Conservation (phyloP, 2,329 filamentous ascomycete species). For the Hypoxylon sp. region DNA sequence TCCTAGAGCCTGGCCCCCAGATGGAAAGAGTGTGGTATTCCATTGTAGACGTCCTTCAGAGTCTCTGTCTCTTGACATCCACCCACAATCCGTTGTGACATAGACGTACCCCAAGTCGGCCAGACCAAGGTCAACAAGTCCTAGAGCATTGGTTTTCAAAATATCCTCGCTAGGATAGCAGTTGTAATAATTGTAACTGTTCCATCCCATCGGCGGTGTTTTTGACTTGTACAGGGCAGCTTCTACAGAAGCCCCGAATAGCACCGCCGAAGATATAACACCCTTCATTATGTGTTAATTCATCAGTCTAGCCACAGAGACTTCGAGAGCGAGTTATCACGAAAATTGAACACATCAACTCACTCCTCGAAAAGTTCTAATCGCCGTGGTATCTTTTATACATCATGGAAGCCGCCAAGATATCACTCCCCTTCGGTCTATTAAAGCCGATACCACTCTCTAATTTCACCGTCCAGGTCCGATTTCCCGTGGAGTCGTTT, state of each 20-base stretch:
- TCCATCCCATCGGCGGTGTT: conserved; percentile 68
- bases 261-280: conserved; percentile 12
- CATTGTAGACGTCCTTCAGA: conserved; percentile 64
- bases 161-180: conserved; percentile 65
- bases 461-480: conserved; percentile 12
- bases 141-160: conserved; percentile 67
- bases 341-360: not conserved
- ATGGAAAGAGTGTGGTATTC: conserved; percentile 66
- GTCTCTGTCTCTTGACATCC: conserved; percentile 61
- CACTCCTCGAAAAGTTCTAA: not conserved
- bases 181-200: conserved; percentile 71
- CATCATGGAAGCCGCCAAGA: conserved; percentile 9
- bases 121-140: conserved; percentile 67
- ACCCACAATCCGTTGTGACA: conserved; percentile 73
- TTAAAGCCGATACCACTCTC: conserved; percentile 13
- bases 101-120: conserved; percentile 68
- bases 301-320: not conserved
- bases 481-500: conserved; percentile 17
- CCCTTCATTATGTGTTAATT: conserved; percentile 22
- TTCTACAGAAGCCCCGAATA: conserved; percentile 36
- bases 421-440: conserved; percentile 17
- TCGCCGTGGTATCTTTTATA: conserved; percentile 20
- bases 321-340: not conserved
- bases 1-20: conserved; percentile 63
- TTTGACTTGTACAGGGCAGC: conserved; percentile 44